A percentile compares a stretch with the other conserved stretches of the same genome.
Conservation (phyloP, 371 early-diverging fungal genomes). For the Mortierella polycephala region DNA sequence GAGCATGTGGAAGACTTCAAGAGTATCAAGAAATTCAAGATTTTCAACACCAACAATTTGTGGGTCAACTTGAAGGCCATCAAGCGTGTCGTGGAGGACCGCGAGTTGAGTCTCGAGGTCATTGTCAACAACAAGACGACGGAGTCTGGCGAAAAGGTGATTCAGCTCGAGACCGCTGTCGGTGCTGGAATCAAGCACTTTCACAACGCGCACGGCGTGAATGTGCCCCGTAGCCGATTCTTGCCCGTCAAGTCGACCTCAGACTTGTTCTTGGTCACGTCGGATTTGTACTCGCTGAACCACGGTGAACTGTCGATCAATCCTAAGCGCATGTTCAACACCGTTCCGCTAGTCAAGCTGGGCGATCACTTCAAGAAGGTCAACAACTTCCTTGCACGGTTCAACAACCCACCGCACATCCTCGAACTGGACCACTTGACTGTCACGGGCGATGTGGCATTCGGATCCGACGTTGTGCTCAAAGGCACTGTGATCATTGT, state of each 20-base stretch:
- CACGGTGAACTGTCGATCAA: constrained; percentile 95
- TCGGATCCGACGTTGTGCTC: constrained; percentile 94
- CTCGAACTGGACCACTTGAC: constrained; percentile 98
- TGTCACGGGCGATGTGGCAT: constrained; percentile 98
- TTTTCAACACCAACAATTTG: constrained; percentile 99
- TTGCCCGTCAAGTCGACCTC: constrained; percentile 99
- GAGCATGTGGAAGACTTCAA: constrained; percentile 99
- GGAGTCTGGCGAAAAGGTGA: constrained; percentile 89
- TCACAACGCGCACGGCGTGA: constrained; percentile 95
- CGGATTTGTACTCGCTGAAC: constrained; percentile 92
- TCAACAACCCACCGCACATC: constrained; percentile 95
- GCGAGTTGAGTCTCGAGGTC: constrained; percentile 92
- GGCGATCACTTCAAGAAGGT: constrained; percentile 99
- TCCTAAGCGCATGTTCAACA: constrained; percentile 92
- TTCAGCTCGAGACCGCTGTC: constrained; percentile 99
- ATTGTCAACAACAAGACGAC: constrained; percentile 98
- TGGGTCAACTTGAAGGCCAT: constrained; percentile 98
- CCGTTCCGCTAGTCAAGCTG: constrained; percentile 96
- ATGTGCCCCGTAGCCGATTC: constrained; percentile 98
- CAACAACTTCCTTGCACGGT: constrained; percentile 73
- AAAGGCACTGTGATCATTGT: constrained; percentile 99
- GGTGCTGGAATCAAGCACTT: constrained; percentile 99
- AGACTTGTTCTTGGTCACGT: constrained; percentile 97
- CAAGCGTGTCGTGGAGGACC: constrained; percentile 90
- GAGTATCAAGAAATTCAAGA: constrained; percentile 99